phyloP scores from a whole-genome alignment of 306 rosid genomes.

The Cicer arietinum region DNA sequence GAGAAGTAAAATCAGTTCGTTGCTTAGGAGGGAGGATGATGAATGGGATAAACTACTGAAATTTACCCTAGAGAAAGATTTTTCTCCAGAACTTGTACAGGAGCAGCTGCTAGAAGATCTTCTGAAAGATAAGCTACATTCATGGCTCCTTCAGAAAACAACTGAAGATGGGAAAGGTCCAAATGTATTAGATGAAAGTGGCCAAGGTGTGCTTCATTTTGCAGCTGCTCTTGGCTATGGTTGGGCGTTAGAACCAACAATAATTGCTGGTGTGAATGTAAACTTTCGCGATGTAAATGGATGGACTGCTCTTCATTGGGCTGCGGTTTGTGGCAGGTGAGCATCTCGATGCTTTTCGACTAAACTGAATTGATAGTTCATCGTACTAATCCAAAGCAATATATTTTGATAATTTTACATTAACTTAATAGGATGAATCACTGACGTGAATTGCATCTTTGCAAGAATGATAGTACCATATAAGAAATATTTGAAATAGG shows the following conservation, averaged over 20 bases:
- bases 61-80: constrained; percentile 53
- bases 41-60: constrained; percentile 71
- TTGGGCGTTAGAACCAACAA: constrained; percentile 84
- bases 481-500: constrained; percentile 30
- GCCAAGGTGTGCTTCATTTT: constrained; percentile 90
- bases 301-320: constrained; percentile 99
- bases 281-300: constrained; percentile 91
- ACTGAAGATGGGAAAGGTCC: constrained; percentile 90
- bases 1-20: constrained; percentile 61
- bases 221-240: constrained; percentile 90
- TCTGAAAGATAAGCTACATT: constrained; percentile 68
- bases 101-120: constrained; percentile 72
- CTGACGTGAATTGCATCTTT: constrained; percentile 4
- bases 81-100: constrained; percentile 62
- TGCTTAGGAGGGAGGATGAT: constrained; percentile 60
- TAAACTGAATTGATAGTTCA: constrained; percentile 25
- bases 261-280: constrained; percentile 76
- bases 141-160: constrained; percentile 80
- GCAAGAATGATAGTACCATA: neutral
- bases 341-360: constrained; percentile 38
- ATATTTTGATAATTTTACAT: constrained; percentile 7
- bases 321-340: constrained; percentile 90
- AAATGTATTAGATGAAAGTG: constrained; percentile 70
- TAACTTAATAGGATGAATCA: neutral
- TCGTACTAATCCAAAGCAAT: neutral